phyloP scores from a whole-genome alignment of 2,329 filamentous ascomycete genomes.

The Camptophora hylomeconis region DNA sequence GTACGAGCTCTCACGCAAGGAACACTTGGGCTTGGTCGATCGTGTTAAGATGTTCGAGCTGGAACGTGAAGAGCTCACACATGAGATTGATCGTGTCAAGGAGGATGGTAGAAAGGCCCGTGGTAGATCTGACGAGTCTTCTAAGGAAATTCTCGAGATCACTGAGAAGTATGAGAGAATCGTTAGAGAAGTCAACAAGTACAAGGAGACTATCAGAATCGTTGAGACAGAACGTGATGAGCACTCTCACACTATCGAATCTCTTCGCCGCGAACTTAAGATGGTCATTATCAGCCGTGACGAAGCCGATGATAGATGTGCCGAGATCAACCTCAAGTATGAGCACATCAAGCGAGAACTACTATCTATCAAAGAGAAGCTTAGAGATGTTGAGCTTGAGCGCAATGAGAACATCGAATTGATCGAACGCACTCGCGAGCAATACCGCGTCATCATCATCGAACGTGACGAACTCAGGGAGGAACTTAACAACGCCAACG shows the following conservation, averaged over 20 bases:
- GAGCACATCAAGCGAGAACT: constrained; percentile 19
- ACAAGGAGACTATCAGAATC: constrained; percentile 17
- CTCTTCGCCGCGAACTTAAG: constrained; percentile 19
- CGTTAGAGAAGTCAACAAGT: constrained; percentile 17
- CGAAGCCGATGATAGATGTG: constrained; percentile 15
- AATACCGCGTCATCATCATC: constrained; percentile 16
- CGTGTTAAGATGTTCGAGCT: constrained; percentile 17
- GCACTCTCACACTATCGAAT: constrained; percentile 17
- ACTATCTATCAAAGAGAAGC: constrained; percentile 15
- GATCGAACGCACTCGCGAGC: constrained; percentile 17
- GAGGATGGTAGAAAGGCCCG: constrained; percentile 19
- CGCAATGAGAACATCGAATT: constrained; percentile 14
- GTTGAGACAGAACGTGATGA: constrained; percentile 21
- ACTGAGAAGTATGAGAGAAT: constrained; percentile 18
- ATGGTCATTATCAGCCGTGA: constrained; percentile 15
- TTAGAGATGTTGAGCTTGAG: constrained; percentile 17
- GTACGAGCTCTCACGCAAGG: constrained; percentile 18
- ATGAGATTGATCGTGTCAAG: constrained; percentile 19
- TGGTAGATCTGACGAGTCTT: constrained; percentile 15
- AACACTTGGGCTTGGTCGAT: constrained; percentile 16
- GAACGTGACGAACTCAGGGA: constrained; percentile 18
- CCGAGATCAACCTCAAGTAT: constrained; percentile 16
- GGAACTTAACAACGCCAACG: constrained; percentile 17
- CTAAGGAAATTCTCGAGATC: constrained; percentile 15
- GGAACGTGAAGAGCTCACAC: constrained; percentile 16